Base-by-base conservation (phyloP, 306 rosid species). In the Vigna mungo region DNA sequence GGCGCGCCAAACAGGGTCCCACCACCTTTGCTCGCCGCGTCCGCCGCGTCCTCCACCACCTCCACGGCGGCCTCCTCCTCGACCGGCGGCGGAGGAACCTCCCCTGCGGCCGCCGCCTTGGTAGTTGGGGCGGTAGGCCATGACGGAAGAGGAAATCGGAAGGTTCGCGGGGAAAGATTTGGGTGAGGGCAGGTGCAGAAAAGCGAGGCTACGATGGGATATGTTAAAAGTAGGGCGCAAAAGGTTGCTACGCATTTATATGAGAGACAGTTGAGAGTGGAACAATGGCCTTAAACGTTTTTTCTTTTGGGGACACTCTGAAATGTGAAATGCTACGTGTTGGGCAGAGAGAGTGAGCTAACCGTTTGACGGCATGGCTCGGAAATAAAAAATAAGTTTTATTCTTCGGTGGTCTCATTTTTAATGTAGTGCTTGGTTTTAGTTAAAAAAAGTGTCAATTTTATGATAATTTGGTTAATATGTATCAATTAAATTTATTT, bases 1-100 rank as follows among this genome's bases (percentile, higher is more conserved):
- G 0, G 98, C 98, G 27, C 98, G 93, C 98, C 97, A 94, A 2
- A 81, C 95, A 1, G 98, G 98, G 85, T 92, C 98, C 98, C 97
- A 92, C 98, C 98, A 94, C 25, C 96, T 87, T 68, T 94, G 95
- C 51, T 90, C 98, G 9, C 96, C 93, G 17, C 97, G 85, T 4
- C 97, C 90, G 0, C 97, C 87, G 0, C 96, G 90, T 0, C 96
- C 75, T 6, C 92, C 90, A 0, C 96, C 78, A 0, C 89, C 87
- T 6, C 89, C 87, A 10, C 96, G 83, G 27, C 84, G 86, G 2
- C 96, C 89, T 0, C 88, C 88, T 0, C 87, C 80, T 3, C 88
- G 85, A 4, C 86, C 78, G 13, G 91, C 67, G 23, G 87, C 75
- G 2, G 86, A 64, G 16, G 89, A 71, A 52, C 85, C 82, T 5